Percentiles rank a stretch among this genome's conserved stretches.
Evolutionary conservation across 2,329 filamentous ascomycete species (phyloP).

Genomic region (Claviceps monticola): DNA sequence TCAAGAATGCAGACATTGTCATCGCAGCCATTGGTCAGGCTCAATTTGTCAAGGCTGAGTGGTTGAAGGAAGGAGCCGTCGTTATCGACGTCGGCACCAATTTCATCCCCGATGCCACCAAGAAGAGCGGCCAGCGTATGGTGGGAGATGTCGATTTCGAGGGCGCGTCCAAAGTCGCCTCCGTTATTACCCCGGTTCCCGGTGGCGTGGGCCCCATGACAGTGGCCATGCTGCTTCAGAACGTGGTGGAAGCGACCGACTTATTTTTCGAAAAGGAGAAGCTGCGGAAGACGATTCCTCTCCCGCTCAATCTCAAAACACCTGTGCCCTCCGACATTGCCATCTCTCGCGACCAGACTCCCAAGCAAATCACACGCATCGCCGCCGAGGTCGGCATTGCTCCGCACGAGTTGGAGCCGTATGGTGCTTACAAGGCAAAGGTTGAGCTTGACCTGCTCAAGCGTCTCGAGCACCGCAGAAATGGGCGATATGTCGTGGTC

Average conservation of each 20-base stretch:
- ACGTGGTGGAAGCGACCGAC: slow-evolving; percentile 78
- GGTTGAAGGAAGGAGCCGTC: slow-evolving; percentile 87
- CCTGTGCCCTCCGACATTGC: slow-evolving; percentile 95
- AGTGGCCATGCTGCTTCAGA: slow-evolving; percentile 93
- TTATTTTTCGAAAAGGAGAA: slow-evolving; percentile 74
- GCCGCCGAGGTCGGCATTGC: slow-evolving; percentile 81
- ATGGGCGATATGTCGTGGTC: slow-evolving; percentile 85
- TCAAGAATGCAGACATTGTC: slow-evolving; percentile 79
- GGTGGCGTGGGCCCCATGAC: slow-evolving; percentile 98
- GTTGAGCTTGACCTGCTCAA: slow-evolving; percentile 72
- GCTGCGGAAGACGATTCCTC: slow-evolving; percentile 61
- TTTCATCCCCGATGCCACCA: slow-evolving; percentile 76
- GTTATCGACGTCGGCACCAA: slow-evolving; percentile 98
- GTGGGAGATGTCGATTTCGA: slow-evolving; percentile 94
- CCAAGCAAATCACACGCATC: slow-evolving; percentile 79
- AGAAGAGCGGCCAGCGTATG: slow-evolving; percentile 82
- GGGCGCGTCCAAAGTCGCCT: slow-evolving; percentile 70
- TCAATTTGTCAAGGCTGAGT: slow-evolving; percentile 83
- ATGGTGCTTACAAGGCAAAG: slow-evolving; percentile 92
- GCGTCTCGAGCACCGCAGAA: slow-evolving; percentile 70
- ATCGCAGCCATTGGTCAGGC: slow-evolving; percentile 84
- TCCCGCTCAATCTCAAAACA: slow-evolving; percentile 64
- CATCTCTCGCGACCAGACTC: slow-evolving; percentile 74
- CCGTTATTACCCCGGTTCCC: slow-evolving; percentile 87
- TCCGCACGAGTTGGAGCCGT: slow-evolving; percentile 81